Base-by-base conservation (phyloP, 2,329 filamentous ascomycete species). In the Sordariomycetes sp. region DNA sequence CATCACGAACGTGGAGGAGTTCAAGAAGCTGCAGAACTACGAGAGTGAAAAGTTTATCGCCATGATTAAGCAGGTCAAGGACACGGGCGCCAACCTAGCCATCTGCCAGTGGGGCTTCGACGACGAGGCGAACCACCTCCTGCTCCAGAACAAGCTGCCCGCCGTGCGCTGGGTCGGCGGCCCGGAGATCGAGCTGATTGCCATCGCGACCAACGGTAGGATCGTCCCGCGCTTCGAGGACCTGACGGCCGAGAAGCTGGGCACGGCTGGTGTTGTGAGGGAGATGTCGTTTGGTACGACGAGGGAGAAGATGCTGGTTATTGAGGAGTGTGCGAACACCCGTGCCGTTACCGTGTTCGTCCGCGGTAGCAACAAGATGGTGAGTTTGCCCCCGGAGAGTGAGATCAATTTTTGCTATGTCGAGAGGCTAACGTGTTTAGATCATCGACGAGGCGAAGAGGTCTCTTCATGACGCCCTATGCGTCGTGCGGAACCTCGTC, bases 81-180 rank as follows among this genome's bases (percentile, higher is more conserved):
- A 89, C 67, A 95, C 93, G 0, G 94, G 94, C 61, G 94, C 94
- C 63, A 99, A 99, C 76, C 81, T 99, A 61, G 94, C 92, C 63
- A 96, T 99, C 69, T 99, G 94, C 76, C 95, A 99, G 72, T 99
- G 95, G 94, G 94, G 94, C 64, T 99, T 99, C 70, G 94, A 99
- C 70, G 94, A 99, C 69, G 94, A 99, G 77, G 94, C 94, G 62
- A 99, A 99, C 78, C 94, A 99, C 74, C 77, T 99, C 60, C 82
- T 99, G 40, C 85, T 99, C 61, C 95, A 97, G 76, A 97, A 97
- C 79, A 81, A 94, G 68, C 83, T 99, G 10, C 95, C 94, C 11
- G 95, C 94, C 43, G 94, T 99, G 60, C 83, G 94, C 74, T 99
- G 94, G 94, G 94, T 99, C 50, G 94, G 94, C 65, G 94, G 94